A percentile compares a stretch with the other conserved stretches of the same genome.
Evolutionary conservation across 371 early-diverging fungal genomes (phyloP).

Genomic region (Vairimorpha apis): DNA sequence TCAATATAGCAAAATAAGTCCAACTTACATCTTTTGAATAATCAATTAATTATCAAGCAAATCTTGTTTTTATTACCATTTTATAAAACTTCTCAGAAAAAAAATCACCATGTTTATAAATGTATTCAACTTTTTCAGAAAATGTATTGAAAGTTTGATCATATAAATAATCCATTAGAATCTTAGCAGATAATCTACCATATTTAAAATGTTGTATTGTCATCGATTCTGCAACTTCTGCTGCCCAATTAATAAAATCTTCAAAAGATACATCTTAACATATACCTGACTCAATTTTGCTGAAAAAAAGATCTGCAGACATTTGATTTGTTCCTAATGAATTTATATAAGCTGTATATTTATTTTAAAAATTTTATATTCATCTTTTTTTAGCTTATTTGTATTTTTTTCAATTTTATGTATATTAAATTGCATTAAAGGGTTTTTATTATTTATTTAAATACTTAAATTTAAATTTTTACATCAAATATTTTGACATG

Average conservation of each 20-base stretch:
- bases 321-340: not conserved
- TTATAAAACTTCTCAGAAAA: slow-evolving; percentile 72
- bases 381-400: not conserved
- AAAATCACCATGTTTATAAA: slow-evolving; percentile 76
- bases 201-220: slow-evolving; percentile 90
- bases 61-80: slow-evolving; percentile 71
- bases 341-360: not conserved
- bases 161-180: slow-evolving; percentile 86
- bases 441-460: no score
- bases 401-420: not conserved
- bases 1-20: slow-evolving; percentile 96
- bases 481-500: no score
- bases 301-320: not conserved
- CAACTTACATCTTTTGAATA: slow-evolving; percentile 87
- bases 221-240: slow-evolving; percentile 50
- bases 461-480: no score
- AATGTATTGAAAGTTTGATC: slow-evolving; percentile 85
- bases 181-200: slow-evolving; percentile 86
- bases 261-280: slow-evolving; percentile 9
- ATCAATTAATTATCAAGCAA: slow-evolving; percentile 76
- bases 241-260: slow-evolving; percentile 27
- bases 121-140: slow-evolving; percentile 73
- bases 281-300: slow-evolving; percentile 1
- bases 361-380: not conserved
- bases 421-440: slow-evolving; percentile 11